phyloP scores from a whole-genome alignment of 768 basidiomycete genomes.

The Podaxis sp. region DNA sequence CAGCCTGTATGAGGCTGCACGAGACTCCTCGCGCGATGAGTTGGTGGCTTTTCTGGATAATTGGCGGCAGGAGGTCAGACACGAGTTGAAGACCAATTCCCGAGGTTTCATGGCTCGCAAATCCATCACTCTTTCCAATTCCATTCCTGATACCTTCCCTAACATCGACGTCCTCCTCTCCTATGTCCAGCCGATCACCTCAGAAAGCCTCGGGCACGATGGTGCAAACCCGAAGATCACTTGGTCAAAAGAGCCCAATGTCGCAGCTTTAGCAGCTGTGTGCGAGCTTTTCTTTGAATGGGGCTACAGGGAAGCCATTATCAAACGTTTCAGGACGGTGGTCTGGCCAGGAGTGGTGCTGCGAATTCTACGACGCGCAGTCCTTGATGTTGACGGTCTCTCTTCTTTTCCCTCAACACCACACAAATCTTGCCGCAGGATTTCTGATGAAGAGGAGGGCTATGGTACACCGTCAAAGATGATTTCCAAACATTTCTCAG shows the following conservation, averaged over 20 bases:
- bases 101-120: constrained; percentile 63
- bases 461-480: constrained; percentile 53
- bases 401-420: constrained; percentile 35
- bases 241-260: constrained; percentile 61
- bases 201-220: constrained; percentile 51
- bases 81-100: constrained; percentile 70
- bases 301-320: constrained; percentile 81
- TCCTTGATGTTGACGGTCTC: constrained; percentile 44
- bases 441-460: constrained; percentile 18
- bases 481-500: constrained; percentile 56
- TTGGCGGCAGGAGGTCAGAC: constrained; percentile 63
- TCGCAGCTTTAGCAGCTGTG: constrained; percentile 67
- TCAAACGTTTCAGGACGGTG: constrained; percentile 80
- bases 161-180: constrained; percentile 69
- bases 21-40: constrained; percentile 38
- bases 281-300: constrained; percentile 93
- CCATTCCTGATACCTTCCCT: constrained; percentile 68
- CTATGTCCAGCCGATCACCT: constrained; percentile 78
- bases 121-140: constrained; percentile 58
- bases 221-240: constrained; percentile 35
- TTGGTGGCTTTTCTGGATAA: constrained; percentile 52
- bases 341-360: constrained; percentile 78
- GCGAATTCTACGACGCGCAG: constrained; percentile 65
- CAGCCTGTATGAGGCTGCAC: constrained; percentile 57
- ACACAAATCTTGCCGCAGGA: constrained; percentile 27